Evolutionary conservation across 192 early-diverging fungal genomes (phyloP), one percentile per base, ranked within the genome.

Genomic region (Coemansia sp.): DNA sequence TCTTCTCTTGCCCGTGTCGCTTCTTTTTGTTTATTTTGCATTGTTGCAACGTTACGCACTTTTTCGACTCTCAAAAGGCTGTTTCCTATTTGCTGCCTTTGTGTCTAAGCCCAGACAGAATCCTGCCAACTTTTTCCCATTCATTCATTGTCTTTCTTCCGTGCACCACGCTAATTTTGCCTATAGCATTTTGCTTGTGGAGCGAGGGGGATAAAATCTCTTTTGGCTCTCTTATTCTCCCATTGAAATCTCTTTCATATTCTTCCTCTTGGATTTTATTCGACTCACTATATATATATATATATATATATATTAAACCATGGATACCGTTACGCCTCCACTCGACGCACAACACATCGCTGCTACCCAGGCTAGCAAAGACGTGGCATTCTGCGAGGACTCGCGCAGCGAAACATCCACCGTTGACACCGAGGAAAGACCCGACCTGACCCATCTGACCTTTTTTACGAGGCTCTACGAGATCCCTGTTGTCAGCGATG

Each of bases 341-440:
- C 27, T 57, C 27, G 28, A 64, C 19, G 62, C n/a, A n/a, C n/a
- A 30, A 23, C 52, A 57, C 7, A 30, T 20, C 42, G 15, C 54
- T 14, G 31, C 70, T 20, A 52, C 72, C 34, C 40, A 55, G 54
- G 55, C 57, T n/a, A 30, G 57, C 50, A 60, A 57, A 64, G 70
- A 62, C 38, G 55, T 62, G 22, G 70, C 64, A 19, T 64, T 57
- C 27, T 48, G 23, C 15, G 74, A 81, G 37, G 82, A 83, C 56
- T 79, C 82, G 31, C 84, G 76, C 56, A 83, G 79, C 57, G 82
- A 82, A 37, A 82, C 82, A 22, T 82, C 84, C 2, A 82, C 82
- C 0, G 68, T 80, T n/a, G 84, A 85, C 20, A 53, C 34, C 38
- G 57, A 61, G 55, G 81, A 72, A 50, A 54, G 44, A 47, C 3